phyloP scores from a whole-genome alignment of 164 flowering plant genomes.

The Vitis cinerea region DNA sequence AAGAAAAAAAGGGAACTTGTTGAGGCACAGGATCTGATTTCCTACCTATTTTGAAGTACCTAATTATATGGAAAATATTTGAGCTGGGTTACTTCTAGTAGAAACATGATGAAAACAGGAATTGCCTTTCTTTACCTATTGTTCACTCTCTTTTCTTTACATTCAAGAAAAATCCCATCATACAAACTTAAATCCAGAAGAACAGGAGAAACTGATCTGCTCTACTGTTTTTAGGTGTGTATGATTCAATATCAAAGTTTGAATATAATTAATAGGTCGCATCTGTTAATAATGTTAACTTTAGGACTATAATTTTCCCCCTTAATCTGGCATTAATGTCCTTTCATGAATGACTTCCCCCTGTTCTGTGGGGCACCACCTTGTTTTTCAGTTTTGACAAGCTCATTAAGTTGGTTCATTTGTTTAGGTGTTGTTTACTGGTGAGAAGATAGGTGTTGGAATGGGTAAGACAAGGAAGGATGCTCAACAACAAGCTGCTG shows the following conservation, averaged over 20 bases:
- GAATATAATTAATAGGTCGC: background rate
- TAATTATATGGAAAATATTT: no score
- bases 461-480: slow-evolving; percentile 88
- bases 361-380: background rate
- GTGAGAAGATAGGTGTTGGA: slow-evolving; percentile 90
- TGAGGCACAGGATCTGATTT: no score
- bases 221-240: background rate
- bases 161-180: no score
- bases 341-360: background rate
- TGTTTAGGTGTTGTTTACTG: slow-evolving; percentile 75
- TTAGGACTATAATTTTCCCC: background rate
- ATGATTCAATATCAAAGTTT: background rate
- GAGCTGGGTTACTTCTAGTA: no score
- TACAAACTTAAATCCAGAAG: no score
- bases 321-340: background rate
- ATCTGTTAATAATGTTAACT: background rate
- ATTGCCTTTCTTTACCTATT: no score
- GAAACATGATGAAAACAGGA: no score
- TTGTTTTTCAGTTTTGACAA: background rate
- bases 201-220: no score
- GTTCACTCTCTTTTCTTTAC: no score
- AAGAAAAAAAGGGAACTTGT: no score
- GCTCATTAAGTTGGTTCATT: slow-evolving; percentile 4
- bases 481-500: slow-evolving; percentile 94
- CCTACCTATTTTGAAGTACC: no score